Evolutionary conservation across 495 filamentous ascomycete genomes (phyloP), one percentile per base, ranked within the genome.

Genomic region (Aspergillus biplanus): DNA sequence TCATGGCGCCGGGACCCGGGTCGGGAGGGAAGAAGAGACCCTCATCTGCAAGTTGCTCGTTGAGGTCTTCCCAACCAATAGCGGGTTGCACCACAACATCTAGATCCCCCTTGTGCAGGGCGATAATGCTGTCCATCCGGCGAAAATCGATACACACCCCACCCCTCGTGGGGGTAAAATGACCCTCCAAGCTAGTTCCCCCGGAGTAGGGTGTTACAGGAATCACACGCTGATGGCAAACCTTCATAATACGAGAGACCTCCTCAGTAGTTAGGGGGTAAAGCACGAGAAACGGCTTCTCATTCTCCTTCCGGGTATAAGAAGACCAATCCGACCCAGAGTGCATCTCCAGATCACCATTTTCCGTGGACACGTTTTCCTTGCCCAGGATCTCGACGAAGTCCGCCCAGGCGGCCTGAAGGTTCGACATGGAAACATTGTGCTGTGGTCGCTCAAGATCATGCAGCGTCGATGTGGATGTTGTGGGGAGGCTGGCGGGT

Each of bases 341-440:
- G 73, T 97, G 95, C 11, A 81, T 78, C 9, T 83, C 75, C 44
- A 93, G 74, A 62, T 97, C 90, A 11, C 76, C 79, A 7, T 81
- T 79, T 46, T 84, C 64, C 0, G 94, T 97, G 49, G 89, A 92
- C 39, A 99, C 90, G 73, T 97, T 87, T 33, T 93, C 90, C 61
- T 85, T 80, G 55, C 96, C 95, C 8, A 98, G 83, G 18, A 99
- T 89, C 33, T 85, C 83, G 46, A 88, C 87, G 69, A 98, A 93
- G 73, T 99, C 95, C 6, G 89, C 80, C 95, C 96, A 99, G 4
- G 94, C 92, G 8, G 96, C 92, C 78, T 98, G 89, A 44, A 98
- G 85, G 68, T 93, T 95, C 16, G 85, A 80, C 55, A 83, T 85
- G 34, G 87, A 83, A 52, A 86, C 82, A 68, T 97, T 86, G 71